Conservation (phyloP, 768 basidiomycete species). For the Lactarius hengduanensis region DNA sequence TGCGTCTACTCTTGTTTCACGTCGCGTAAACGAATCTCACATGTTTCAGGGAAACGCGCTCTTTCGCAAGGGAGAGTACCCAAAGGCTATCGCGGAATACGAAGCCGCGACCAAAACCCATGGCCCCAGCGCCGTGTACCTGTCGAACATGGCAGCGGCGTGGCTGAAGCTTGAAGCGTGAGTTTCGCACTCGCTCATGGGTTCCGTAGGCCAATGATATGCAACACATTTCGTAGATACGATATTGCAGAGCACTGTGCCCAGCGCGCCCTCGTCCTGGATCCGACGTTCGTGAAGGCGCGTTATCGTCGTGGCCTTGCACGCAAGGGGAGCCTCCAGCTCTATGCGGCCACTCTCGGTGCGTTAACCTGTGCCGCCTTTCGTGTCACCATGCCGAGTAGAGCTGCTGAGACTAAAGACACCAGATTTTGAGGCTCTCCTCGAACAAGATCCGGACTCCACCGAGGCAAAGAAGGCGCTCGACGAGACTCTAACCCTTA, state of each 20-base stretch:
- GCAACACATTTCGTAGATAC: background rate
- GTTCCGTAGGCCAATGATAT: background rate
- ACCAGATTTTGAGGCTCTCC: constrained; percentile 35
- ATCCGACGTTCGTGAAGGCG: constrained; percentile 38
- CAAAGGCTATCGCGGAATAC: constrained; percentile 43
- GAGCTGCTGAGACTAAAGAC: background rate
- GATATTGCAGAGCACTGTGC: background rate
- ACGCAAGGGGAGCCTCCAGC: constrained; percentile 32
- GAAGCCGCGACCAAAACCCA: constrained; percentile 41
- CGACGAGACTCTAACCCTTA: constrained; percentile 9
- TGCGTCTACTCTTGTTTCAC: background rate
- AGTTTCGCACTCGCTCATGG: constrained; percentile 5
- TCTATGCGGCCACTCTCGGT: constrained; percentile 33
- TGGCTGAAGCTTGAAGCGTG: constrained; percentile 42
- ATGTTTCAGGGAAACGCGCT: constrained; percentile 43
- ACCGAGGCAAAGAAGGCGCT: constrained; percentile 30
- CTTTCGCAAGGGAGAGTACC: constrained; percentile 41
- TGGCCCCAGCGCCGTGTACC: constrained; percentile 39
- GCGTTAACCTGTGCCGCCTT: background rate
- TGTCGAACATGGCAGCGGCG: constrained; percentile 44
- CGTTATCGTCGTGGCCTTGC: constrained; percentile 39
- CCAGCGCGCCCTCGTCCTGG: constrained; percentile 16
- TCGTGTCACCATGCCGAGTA: background rate
- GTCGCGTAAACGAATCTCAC: background rate
- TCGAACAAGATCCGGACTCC: constrained; percentile 34